Conservation (phyloP, 1,139 yeast species). For the Lodderomyces parapsilosis region DNA sequence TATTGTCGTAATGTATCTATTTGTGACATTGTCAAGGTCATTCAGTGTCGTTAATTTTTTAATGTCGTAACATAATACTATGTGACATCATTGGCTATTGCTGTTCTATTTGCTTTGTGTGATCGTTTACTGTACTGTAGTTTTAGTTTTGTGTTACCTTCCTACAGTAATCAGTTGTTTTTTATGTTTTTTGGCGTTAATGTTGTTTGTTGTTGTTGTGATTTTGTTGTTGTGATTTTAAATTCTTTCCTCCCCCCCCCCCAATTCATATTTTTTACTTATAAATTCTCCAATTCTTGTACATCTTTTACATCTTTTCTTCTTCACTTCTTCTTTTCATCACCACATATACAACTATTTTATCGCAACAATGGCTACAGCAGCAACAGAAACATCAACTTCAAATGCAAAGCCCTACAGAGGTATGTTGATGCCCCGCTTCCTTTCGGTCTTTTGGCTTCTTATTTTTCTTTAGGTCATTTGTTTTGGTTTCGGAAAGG, state of each 20-base stretch:
- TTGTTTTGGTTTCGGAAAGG: constrained; percentile 3
- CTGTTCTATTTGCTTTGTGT: too few species aligned
- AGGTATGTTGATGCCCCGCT: too few species aligned
- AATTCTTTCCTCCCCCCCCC: too few species aligned
- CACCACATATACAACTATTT: constrained; percentile 1
- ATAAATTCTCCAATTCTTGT: not conserved
- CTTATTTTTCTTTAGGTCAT: constrained; percentile 1
- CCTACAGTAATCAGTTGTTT: not conserved
- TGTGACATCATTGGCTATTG: too few species aligned
- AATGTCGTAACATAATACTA: too few species aligned
- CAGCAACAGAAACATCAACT: constrained; percentile 16
- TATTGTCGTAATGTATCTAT: too few species aligned
- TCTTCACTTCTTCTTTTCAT: constrained; percentile 4
- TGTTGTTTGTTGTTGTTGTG: not conserved
- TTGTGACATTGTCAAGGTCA: too few species aligned
- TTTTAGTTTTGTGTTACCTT: not conserved
- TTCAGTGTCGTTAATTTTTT: too few species aligned
- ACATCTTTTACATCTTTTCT: not conserved
- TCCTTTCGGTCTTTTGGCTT: too few species aligned
- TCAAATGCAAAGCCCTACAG: constrained; percentile 38
- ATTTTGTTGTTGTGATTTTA: constrained; percentile 1
- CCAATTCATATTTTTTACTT: not conserved
- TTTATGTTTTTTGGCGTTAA: not conserved
- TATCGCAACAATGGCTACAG: constrained; percentile 20
- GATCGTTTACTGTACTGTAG: too few species aligned